Evolutionary conservation across 2,329 filamentous ascomycete genomes (phyloP).

Genomic region (Aspergillus clavatus): DNA sequence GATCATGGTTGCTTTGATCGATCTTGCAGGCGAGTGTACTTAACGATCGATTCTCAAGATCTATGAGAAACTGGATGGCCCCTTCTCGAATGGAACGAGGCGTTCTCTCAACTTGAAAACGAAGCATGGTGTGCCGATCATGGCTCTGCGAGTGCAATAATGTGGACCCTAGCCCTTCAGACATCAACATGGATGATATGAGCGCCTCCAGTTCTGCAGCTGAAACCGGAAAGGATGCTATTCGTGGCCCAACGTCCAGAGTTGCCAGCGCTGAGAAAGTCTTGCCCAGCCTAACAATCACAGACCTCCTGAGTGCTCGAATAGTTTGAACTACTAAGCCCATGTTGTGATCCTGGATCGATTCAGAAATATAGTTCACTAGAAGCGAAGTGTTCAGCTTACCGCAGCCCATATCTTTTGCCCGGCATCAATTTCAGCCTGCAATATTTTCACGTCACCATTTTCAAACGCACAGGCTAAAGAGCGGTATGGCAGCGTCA

Average conservation of each 20-base stretch:
- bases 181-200: slow-evolving; percentile 45
- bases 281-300: slow-evolving; percentile 66
- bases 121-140: slow-evolving; percentile 45
- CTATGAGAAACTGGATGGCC: slow-evolving; percentile 40
- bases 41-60: slow-evolving; percentile 48
- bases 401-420: slow-evolving; percentile 57
- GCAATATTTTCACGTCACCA: slow-evolving; percentile 55
- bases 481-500: slow-evolving; percentile 66
- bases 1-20: slow-evolving; percentile 50
- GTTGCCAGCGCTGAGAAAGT: slow-evolving; percentile 64
- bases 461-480: slow-evolving; percentile 66
- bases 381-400: slow-evolving; percentile 19
- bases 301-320: slow-evolving; percentile 67
- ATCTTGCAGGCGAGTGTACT: slow-evolving; percentile 49
- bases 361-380: slow-evolving; percentile 4
- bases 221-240: slow-evolving; percentile 23
- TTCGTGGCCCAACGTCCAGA: slow-evolving; percentile 40
- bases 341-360: slow-evolving; percentile 61
- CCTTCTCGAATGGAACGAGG: slow-evolving; percentile 35
- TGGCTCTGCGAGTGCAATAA: slow-evolving; percentile 42
- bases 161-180: slow-evolving; percentile 48
- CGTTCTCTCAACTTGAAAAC: slow-evolving; percentile 43
- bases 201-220: slow-evolving; percentile 29
- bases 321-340: slow-evolving; percentile 67
- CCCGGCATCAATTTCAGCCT: slow-evolving; percentile 59